A percentile compares a stretch with the other conserved stretches of the same genome.
Conservation (phyloP, 2,329 filamentous ascomycete genomes). For the Alternaria arbusti region DNA sequence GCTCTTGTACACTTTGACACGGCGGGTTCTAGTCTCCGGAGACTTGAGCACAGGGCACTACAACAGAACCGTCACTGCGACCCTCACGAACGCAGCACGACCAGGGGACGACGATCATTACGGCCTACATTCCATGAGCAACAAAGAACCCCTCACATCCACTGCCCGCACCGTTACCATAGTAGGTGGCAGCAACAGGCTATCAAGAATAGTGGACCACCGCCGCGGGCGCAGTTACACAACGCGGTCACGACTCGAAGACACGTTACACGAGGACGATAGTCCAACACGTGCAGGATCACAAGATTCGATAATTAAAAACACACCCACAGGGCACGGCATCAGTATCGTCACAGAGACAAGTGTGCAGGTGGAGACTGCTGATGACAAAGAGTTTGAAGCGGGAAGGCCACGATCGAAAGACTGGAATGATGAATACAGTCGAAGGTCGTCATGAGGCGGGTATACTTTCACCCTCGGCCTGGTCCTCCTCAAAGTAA, state of each 20-base stretch:
- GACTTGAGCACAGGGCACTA: conserved; percentile 38
- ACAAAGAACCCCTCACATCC: conserved; percentile 28
- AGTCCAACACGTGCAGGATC: conserved; percentile 39
- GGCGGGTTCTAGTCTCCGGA: conserved; percentile 46
- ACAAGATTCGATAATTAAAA: conserved; percentile 45
- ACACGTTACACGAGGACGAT: conserved; percentile 25
- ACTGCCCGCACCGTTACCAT: conserved; percentile 44
- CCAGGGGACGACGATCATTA: conserved; percentile 34
- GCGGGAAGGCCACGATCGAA: conserved; percentile 7
- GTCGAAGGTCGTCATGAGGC: neutral
- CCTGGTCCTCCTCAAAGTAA: neutral
- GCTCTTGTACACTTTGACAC: conserved; percentile 52
- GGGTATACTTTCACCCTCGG: neutral
- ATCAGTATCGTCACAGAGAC: conserved; percentile 44
- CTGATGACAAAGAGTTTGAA: conserved; percentile 18
- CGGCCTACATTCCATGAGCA: conserved; percentile 37
- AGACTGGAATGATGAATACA: conserved; percentile 12
- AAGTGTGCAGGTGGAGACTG: conserved; percentile 41
- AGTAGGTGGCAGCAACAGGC: conserved; percentile 39
- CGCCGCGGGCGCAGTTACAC: conserved; percentile 26
- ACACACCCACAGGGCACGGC: conserved; percentile 12
- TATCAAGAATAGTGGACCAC: conserved; percentile 39
- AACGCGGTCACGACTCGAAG: conserved; percentile 16
- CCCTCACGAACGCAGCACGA: conserved; percentile 29
- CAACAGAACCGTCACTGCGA: conserved; percentile 26